Evolutionary conservation across 208 protist genomes (phyloP), one percentile per base, ranked within the genome.

Genomic region (Leishmania major): DNA sequence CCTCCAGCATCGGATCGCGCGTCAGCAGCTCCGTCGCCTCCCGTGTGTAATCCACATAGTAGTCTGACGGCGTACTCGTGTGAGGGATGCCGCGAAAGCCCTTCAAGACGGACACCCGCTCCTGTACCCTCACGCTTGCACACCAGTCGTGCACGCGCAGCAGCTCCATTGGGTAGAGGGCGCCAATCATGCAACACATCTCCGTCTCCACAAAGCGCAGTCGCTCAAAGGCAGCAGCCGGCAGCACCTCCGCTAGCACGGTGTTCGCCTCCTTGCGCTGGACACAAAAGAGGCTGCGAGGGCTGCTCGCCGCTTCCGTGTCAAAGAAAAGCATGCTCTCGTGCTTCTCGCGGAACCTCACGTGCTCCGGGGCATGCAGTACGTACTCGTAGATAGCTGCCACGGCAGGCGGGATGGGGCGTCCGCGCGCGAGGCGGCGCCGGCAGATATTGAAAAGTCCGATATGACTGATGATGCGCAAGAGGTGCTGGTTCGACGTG

Each of bases 401-500:
- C 49, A 83, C 87, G 22, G 81, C 71, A 15, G 75, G 28, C 0
- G 60, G 31, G 51, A 88, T 59, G 37, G 79, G 67, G 11, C 69
- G 75, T 47, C 87, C 88, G 59, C 83, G 80, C n/a, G 62, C 71
- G 53, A 85, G 40, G 53, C 87, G 88, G 28, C 75, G 88, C 60
- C 82, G 79, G 75, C 87, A 89, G 22, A 97, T 87, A 53, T 89
- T 76, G 78, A 93, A 87, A 47, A 98, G 82, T 13, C 92, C 93
- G 74, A 95, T 93, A 76, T 98, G 93, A 74, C 88, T 95, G 75
- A 98, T 96, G 78, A 97, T 93, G 73, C 95, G 95, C 49, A 98
- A 86, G n/a, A 98, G 82, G 81, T 98, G 93, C 84, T 98, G 95
- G 84, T 96, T 90, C n/a, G 92, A 96, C 4, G 89, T 94, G 74